Conservation (phyloP, 495 filamentous ascomycete genomes). For the Aspergillus egyptiacus region DNA sequence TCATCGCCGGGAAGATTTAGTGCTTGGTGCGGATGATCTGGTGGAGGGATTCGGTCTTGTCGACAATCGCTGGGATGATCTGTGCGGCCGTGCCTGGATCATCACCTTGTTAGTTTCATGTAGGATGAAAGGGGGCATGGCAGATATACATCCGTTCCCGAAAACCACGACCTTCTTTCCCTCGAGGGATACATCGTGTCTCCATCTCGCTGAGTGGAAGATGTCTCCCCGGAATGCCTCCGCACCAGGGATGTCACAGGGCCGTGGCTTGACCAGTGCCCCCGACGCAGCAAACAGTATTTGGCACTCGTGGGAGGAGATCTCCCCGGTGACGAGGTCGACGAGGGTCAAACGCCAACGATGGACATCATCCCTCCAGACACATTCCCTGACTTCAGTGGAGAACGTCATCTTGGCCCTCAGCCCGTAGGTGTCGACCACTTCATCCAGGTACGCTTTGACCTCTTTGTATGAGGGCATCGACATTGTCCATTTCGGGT, state of each 20-base stretch:
- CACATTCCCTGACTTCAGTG: conserved; percentile 4
- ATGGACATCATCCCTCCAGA: conserved; percentile 4
- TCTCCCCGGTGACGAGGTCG: conserved; percentile 1
- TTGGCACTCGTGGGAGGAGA: conserved; percentile 33
- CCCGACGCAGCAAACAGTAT: conserved; percentile 44
- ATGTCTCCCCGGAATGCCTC: conserved; percentile 45
- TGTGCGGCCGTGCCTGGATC: conserved; percentile 38
- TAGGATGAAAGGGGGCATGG: background rate
- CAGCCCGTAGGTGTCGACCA: conserved; percentile 41
- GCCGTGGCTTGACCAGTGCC: conserved; percentile 38
- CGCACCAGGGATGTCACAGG: conserved; percentile 43
- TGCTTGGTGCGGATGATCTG: conserved; percentile 29
- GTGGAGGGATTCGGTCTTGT: conserved; percentile 21
- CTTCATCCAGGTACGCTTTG: conserved; percentile 39
- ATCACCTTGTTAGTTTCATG: too few relatives aligned
- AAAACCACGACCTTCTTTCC: conserved; percentile 55
- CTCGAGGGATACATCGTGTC: conserved; percentile 46
- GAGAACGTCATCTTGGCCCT: conserved; percentile 29
- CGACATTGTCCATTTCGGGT: conserved; percentile 39
- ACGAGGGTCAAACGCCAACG: conserved; percentile 10
- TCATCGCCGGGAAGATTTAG: conserved; percentile 20
- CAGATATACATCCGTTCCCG: conserved; percentile 38
- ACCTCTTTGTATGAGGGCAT: conserved; percentile 41
- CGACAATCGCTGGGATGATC: conserved; percentile 33
- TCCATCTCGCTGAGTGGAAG: conserved; percentile 57